Evolutionary conservation across 495 filamentous ascomycete species (phyloP), one percentile per base, ranked within the genome.

Genomic region (Podospora appendiculata): DNA sequence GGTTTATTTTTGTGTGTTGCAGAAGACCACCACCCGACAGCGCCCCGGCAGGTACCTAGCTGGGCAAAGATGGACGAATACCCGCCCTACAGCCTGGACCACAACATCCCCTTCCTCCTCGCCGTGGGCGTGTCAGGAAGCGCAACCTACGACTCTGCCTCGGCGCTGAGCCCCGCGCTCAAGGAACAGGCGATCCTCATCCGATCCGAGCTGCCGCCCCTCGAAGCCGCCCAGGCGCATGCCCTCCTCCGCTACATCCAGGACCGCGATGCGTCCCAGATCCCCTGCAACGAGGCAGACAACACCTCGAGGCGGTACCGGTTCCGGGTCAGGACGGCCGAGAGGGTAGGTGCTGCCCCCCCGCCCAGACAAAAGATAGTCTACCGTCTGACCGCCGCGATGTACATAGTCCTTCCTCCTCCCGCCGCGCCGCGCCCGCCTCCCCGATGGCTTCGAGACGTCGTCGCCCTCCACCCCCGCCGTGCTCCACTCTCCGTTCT

Each of bases 401-500:
- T 45, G 32, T 67, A n/a, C n/a, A n/a, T n/a, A 81, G 78, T 71
- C 75, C 36, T 70, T 73, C 55, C 57, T 73, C 12, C 66, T 81
- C 6, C 78, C 77, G 17, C 56, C 74, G 67, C 80, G 58, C 58
- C 72, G 59, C 71, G 80, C 72, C 59, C 77, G 56, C 58, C 66
- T 64, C 51, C 73, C 67, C 9, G 71, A 78, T 6, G 71, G 76
- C 33, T 67, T 70, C 55, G 72, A 74, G 14, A 55, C 65, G 16
- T 68, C 76, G 10, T 64, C 67, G 9, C 67, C 77, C 53, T 63
- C 69, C 17, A 64, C 73, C 51, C 65, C 68, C 43, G 70, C 73
- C 39, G 64, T 80, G 11, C 76, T 95, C 13, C 91, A 96, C 64
- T 96, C 91, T 2, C 86, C 90, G 3, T 80, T 94, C 47, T 96